These are phyloP conservation scores for Dendrothele bispora DNA, from an alignment of 768 basidiomycete species.

Conservation along the genomic window DNA sequence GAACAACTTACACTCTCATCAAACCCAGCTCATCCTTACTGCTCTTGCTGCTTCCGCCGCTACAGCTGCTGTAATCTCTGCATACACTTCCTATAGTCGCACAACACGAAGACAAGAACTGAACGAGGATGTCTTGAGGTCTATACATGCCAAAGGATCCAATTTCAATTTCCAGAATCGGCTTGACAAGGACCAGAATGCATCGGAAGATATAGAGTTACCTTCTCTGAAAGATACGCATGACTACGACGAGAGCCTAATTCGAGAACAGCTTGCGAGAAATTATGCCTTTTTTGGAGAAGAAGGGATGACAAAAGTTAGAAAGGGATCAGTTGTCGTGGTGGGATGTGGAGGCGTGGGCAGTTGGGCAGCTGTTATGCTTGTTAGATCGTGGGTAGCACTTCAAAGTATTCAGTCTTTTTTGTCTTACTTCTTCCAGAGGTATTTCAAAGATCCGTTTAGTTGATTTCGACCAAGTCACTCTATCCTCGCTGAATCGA, in stretches of 20 bases:
- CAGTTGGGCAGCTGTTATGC: slow-evolving; percentile 94
- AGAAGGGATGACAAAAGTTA: slow-evolving; percentile 78
- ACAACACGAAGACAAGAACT: slow-evolving; percentile 54
- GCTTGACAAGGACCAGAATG: slow-evolving; percentile 2
- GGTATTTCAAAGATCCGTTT: slow-evolving; percentile 76
- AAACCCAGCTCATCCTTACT: slow-evolving; percentile 61
- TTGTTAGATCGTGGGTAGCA: slow-evolving; percentile 76
- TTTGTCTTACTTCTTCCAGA: slow-evolving; percentile 31
- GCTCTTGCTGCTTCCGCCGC: slow-evolving; percentile 64
- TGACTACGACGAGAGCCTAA: slow-evolving; percentile 75
- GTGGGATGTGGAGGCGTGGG: slow-evolving; percentile 98
- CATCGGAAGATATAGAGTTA: not conserved
- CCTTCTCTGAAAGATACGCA: not conserved
- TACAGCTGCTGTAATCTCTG: slow-evolving; percentile 59
- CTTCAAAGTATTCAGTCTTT: not conserved
- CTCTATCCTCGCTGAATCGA: slow-evolving; percentile 90
- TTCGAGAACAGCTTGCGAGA: slow-evolving; percentile 87
- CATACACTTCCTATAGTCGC: slow-evolving; percentile 51
- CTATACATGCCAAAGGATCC: slow-evolving; percentile 38
- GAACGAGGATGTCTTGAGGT: slow-evolving; percentile 54
- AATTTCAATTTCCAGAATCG: slow-evolving; percentile 12
- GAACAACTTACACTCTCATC: slow-evolving; percentile 53
- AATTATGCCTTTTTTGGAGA: slow-evolving; percentile 96
- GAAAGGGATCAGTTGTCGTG: slow-evolving; percentile 75
- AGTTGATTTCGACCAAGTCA: slow-evolving; percentile 96